Evolutionary conservation across 352 stramenopile genomes (phyloP), one percentile per base, ranked within the genome.

Genomic region (Globisporangium paddicum): DNA sequence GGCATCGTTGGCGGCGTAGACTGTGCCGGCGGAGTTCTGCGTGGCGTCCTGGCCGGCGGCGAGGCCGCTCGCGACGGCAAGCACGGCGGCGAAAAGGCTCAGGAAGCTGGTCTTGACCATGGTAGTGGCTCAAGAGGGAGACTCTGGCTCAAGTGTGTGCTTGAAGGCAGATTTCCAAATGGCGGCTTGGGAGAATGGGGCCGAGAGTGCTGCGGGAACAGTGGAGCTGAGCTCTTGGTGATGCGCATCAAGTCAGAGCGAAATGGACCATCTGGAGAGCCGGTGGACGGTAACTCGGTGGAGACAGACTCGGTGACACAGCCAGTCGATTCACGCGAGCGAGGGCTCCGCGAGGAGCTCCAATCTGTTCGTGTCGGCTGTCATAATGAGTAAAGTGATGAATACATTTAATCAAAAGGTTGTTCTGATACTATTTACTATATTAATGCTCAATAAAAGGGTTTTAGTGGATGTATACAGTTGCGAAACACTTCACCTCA

Each of bases 81-180:
- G 41, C 41, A 52, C 54, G 41, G 25, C 40, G 28, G 42, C 54
- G 23, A 60, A 18, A 19, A 60, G 45, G 11, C 54, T 14, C 10
- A 60, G 21, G 42, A 60, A 60, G 54, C 54, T 26, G 1, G 54
- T 53, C 54, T 49, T 52, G 41, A 60, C 54, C 54, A 60, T 42
- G 26, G 23, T 41, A 2, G 7, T 34, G n/a, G 51, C 14, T 23
- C 25, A 53, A 37, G 46, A 38, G 23, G 51, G 21, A 32, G 25
- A 16, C 3, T 35, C 8, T 21, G 25, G 37, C 23, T 28, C 16
- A 25, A 19, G 10, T n/a, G 23, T 18, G 14, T 58, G 51, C 23
- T 9, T 30, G 51, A 21, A 26, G 18, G 51, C 35, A 38, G 18
- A 40, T 49, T 49, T 45, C 23, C 51, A n/a, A 58, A 58, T 58